A percentile compares a stretch with the other conserved stretches of the same genome.
phyloP scores from a whole-genome alignment of 345 rosid genomes.

The Citrus mangshanensis region DNA sequence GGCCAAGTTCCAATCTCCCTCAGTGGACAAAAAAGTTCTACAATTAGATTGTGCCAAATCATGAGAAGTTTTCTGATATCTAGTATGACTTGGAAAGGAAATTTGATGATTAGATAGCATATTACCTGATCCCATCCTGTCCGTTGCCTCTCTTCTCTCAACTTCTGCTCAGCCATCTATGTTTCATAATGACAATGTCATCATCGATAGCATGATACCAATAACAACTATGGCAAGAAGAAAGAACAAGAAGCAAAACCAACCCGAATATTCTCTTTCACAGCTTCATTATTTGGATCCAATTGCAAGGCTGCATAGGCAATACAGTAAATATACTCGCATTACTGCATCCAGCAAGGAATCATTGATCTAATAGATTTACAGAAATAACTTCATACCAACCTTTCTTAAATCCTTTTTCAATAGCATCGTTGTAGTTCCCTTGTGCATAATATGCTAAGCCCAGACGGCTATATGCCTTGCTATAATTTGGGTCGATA shows the following conservation, averaged over 20 bases:
- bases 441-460: slow-evolving; percentile 79
- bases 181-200: slow-evolving; percentile 18
- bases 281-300: slow-evolving; percentile 70
- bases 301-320: slow-evolving; percentile 62
- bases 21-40: neutral
- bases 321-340: neutral
- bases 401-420: slow-evolving; percentile 89
- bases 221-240: neutral
- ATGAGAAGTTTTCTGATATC: neutral
- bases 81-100: neutral
- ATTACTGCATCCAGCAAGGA: neutral
- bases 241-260: slow-evolving; percentile 15
- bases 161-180: slow-evolving; percentile 69
- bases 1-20: neutral
- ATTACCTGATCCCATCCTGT: slow-evolving; percentile 53
- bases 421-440: slow-evolving; percentile 68
- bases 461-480: slow-evolving; percentile 93
- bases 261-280: slow-evolving; percentile 79
- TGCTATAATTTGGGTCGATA: slow-evolving; percentile 71
- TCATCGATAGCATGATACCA: neutral
- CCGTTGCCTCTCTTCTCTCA: slow-evolving; percentile 53
- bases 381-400: slow-evolving; percentile 13
- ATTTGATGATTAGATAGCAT: neutral
- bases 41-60: neutral
- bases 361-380: neutral